phyloP scores from a whole-genome alignment of 2,329 filamentous ascomycete species.

The Esteya vermicola region DNA sequence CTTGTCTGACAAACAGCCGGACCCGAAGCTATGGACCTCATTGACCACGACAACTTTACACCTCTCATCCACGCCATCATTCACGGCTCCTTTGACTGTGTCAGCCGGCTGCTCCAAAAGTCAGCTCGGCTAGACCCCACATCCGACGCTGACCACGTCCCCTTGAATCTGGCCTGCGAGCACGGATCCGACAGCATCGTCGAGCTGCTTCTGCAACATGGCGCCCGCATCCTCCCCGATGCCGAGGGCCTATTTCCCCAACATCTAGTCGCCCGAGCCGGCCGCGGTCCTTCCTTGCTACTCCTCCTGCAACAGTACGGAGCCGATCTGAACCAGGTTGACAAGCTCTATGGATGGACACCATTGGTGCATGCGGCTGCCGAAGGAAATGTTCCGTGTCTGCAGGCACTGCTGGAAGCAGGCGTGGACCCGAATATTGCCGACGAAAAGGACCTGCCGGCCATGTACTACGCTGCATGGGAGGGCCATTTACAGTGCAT shows the following conservation, averaged over 20 bases:
- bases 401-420: constrained; percentile 66
- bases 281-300: constrained; percentile 65
- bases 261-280: constrained; percentile 83
- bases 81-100: constrained; percentile 68
- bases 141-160: constrained; percentile 82
- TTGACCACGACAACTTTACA: constrained; percentile 95
- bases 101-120: constrained; percentile 59
- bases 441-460: constrained; percentile 85
- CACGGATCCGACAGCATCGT: constrained; percentile 79
- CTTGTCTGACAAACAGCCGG: constrained; percentile 31
- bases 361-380: constrained; percentile 91
- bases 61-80: constrained; percentile 92
- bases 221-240: constrained; percentile 75
- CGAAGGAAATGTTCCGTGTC: constrained; percentile 82
- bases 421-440: constrained; percentile 65
- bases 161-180: constrained; percentile 87
- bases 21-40: constrained; percentile 64
- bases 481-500: constrained; percentile 94
- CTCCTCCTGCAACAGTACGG: constrained; percentile 72
- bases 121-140: constrained; percentile 76
- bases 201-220: constrained; percentile 66
- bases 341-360: constrained; percentile 96
- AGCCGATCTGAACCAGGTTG: constrained; percentile 78
- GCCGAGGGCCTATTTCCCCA: constrained; percentile 96
- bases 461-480: constrained; percentile 98